Evolutionary conservation across 768 basidiomycete species (phyloP).

Genomic region (Suillus occidentalis): DNA sequence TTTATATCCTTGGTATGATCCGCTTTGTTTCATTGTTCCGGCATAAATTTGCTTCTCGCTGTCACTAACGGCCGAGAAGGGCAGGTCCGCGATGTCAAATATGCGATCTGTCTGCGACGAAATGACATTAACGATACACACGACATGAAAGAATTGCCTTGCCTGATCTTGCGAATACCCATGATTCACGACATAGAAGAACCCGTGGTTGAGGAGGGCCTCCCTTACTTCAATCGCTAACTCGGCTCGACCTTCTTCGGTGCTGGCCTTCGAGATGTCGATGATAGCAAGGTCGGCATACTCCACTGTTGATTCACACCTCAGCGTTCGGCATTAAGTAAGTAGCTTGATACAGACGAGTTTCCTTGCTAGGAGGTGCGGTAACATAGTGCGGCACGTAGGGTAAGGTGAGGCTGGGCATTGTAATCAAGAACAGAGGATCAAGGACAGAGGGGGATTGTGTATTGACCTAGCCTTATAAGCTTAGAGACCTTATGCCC

Average conservation of each 20-base stretch:
- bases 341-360: slow-evolving; percentile 28
- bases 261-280: slow-evolving; percentile 45
- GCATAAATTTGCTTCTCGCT: slow-evolving; percentile 45
- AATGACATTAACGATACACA: not conserved
- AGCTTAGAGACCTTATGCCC: not conserved
- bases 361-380: slow-evolving; percentile 34
- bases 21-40: slow-evolving; percentile 42
- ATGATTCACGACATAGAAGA: slow-evolving; percentile 41
- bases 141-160: slow-evolving; percentile 2
- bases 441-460: not conserved
- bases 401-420: slow-evolving; percentile 35
- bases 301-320: slow-evolving; percentile 39
- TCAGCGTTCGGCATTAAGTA: not conserved
- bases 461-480: not conserved
- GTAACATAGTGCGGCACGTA: slow-evolving; percentile 37
- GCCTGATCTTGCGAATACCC: slow-evolving; percentile 41
- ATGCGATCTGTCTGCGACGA: slow-evolving; percentile 42
- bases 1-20: slow-evolving; percentile 57
- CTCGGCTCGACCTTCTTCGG: slow-evolving; percentile 35
- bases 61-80: slow-evolving; percentile 40
- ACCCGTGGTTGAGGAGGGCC: slow-evolving; percentile 46
- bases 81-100: slow-evolving; percentile 49
- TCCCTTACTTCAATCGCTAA: slow-evolving; percentile 43
- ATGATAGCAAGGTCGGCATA: slow-evolving; percentile 54
- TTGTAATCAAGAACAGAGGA: slow-evolving; percentile 12